A percentile compares a stretch with the other conserved stretches of the same genome.
Conservation (phyloP, 164 flowering plant genomes). For the Echeveria elegans region DNA sequence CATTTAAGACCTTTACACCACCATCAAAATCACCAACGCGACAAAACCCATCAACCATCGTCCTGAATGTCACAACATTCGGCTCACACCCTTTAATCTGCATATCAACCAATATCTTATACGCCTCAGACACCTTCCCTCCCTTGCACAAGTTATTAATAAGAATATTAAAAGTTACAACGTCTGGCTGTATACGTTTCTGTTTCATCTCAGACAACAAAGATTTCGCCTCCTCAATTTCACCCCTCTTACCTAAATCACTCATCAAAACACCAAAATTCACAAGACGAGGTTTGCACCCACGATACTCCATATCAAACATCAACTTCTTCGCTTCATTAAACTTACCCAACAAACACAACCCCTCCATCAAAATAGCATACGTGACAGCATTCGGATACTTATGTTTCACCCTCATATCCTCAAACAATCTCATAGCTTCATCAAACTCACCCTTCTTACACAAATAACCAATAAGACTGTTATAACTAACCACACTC, state of each 20-base stretch:
- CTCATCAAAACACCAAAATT: constrained; percentile 80
- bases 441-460: constrained; percentile 17
- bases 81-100: constrained; percentile 65
- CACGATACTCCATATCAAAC: constrained; percentile 93
- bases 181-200: constrained; percentile 63
- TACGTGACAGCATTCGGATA: constrained; percentile 60
- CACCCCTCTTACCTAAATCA: constrained; percentile 64
- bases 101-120: constrained; percentile 68
- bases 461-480: not conserved
- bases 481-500: not conserved
- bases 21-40: constrained; percentile 45
- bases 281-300: constrained; percentile 49
- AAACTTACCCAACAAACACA: constrained; percentile 43
- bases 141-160: constrained; percentile 55
- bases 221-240: constrained; percentile 53
- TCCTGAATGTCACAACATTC: constrained; percentile 66
- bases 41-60: constrained; percentile 83
- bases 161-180: constrained; percentile 60
- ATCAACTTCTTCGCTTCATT: constrained; percentile 70
- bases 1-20: constrained; percentile 53
- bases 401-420: constrained; percentile 53
- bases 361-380: constrained; percentile 75
- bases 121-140: constrained; percentile 45
- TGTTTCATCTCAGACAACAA: constrained; percentile 69
- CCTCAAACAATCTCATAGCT: constrained; percentile 44